Percentiles rank a stretch among this genome's conserved stretches.
Evolutionary conservation across 768 basidiomycete species (phyloP).

Genomic region (Boletus rubropictus): DNA sequence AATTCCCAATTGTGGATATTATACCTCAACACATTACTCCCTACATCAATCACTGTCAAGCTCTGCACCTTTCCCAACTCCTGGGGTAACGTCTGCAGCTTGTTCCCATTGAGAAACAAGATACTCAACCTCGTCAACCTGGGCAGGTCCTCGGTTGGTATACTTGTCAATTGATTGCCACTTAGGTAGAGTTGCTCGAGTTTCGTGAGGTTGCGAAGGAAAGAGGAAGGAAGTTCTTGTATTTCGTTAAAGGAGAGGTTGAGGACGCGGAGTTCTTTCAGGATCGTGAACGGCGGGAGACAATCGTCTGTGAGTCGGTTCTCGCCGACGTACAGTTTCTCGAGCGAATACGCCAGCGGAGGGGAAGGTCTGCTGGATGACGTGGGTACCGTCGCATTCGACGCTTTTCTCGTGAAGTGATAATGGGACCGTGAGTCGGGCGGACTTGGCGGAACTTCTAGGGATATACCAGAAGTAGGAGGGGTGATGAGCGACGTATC

Average conservation of each 20-base stretch:
- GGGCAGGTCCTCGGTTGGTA: conserved; percentile 86
- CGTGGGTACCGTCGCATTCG: conserved; percentile 30
- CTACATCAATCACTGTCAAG: conserved; percentile 81
- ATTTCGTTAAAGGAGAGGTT: conserved; percentile 96
- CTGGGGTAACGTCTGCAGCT: conserved; percentile 84
- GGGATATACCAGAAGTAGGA: conserved; percentile 16
- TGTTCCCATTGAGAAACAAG: conserved; percentile 91
- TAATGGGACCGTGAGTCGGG: conserved; percentile 13
- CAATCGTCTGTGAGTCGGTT: conserved; percentile 80
- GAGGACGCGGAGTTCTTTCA: conserved; percentile 73
- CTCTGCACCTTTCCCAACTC: conserved; percentile 81
- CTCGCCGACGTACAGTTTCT: conserved; percentile 83
- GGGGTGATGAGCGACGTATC: conserved; percentile 27
- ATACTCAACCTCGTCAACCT: conserved; percentile 60
- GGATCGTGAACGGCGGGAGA: conserved; percentile 65
- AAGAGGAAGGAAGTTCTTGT: conserved; percentile 74
- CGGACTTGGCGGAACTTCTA: conserved; percentile 18
- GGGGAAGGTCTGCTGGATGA: conserved; percentile 34
- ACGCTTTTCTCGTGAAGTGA: conserved; percentile 30
- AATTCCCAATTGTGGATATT: conserved; percentile 98
- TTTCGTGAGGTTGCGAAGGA: conserved; percentile 62
- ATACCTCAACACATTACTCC: conserved; percentile 90
- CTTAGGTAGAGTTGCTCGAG: conserved; percentile 89
- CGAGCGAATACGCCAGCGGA: conserved; percentile 65
- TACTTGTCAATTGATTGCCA: conserved; percentile 87